These are phyloP conservation scores for Penicillium manginii DNA, from an alignment of 495 filamentous ascomycete species.

Conservation along the genomic window DNA sequence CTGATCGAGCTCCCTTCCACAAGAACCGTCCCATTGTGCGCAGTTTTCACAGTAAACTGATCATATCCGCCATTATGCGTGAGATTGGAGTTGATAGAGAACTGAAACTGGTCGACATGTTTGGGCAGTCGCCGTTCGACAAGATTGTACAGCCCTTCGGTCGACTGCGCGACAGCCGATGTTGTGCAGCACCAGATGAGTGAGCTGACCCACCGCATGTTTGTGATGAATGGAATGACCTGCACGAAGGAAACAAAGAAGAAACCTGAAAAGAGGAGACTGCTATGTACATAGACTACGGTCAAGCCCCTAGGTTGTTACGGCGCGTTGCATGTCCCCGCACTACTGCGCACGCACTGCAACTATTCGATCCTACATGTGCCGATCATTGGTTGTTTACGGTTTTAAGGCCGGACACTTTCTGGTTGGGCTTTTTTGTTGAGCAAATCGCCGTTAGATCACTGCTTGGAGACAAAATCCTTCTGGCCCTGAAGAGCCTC, in stretches of 20 bases:
- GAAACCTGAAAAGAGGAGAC: background rate
- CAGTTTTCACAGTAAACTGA: slow-evolving; percentile 43
- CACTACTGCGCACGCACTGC: slow-evolving; percentile 16
- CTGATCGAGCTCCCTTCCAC: slow-evolving; percentile 51
- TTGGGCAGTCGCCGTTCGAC: slow-evolving; percentile 50
- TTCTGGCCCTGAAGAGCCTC: slow-evolving; percentile 35
- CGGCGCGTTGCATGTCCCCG: slow-evolving; percentile 18
- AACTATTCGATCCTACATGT: slow-evolving; percentile 21
- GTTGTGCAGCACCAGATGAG: slow-evolving; percentile 16
- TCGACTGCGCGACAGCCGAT: slow-evolving; percentile 32
- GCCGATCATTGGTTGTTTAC: slow-evolving; percentile 12
- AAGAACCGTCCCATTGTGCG: slow-evolving; percentile 41
- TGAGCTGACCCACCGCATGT: slow-evolving; percentile 19
- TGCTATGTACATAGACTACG: background rate
- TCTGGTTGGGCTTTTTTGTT: background rate
- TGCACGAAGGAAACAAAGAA: background rate
- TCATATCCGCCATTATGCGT: slow-evolving; percentile 37
- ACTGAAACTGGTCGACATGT: slow-evolving; percentile 45
- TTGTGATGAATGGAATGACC: background rate
- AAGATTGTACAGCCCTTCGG: slow-evolving; percentile 48
- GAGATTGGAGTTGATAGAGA: slow-evolving; percentile 33
- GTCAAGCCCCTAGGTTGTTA: background rate
- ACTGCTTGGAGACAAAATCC: slow-evolving; percentile 18
- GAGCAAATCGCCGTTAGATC: background rate
- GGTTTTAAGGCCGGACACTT: slow-evolving; percentile 2